Base-by-base conservation (phyloP, 768 basidiomycete genomes). In the Flagelloscypha sp. region DNA sequence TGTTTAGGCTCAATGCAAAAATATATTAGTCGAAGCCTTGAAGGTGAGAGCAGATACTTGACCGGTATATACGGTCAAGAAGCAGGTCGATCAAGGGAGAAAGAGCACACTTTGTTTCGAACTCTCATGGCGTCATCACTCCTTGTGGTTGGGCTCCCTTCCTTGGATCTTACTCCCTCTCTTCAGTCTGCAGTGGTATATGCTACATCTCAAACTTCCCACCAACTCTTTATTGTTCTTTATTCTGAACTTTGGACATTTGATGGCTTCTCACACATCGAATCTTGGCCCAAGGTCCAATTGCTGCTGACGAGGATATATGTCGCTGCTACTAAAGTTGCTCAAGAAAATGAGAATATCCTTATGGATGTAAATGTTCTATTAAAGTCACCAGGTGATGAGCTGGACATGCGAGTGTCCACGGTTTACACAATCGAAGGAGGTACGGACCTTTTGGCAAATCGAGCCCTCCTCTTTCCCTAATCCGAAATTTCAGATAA, bases 291-390 rank as follows among this genome's bases (percentile, higher is more conserved):
- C 35, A 65, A 66, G 13, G 66, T 92, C 3, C 87, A 93, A 59
- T 59, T 70, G 7, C 68, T 93, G 30, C 66, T 97, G 42, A 85
- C 85, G 0, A 81, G 75, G 49, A 73, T 85, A 24, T 95, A 97
- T 55, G 84, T 87, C 3, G 80, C 84, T 45, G 84, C 86, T n/a
- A 82, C 82, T 10, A 78, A 72, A 47, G 70, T 76, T 27, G 82
- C 84, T 10, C 77, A 81, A 50, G 67, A 72, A 24, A 54, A 66
- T 47, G 74, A 74, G 52, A 82, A 76, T 43, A 60, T 89, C 27
- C 65, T 87, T 38, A 72, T 92, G 67, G 68, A 81, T 36, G 63
- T 94, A 31, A 80, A 86, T 47, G 83, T 94, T 10, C 58, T 87
- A 30, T 69, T 94, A 39, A 72, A 33, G 76, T 68, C n/a, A 53